Percentiles rank a stretch among this genome's conserved stretches.
phyloP scores from a whole-genome alignment of 768 basidiomycete genomes.

The Vararia minispora region DNA sequence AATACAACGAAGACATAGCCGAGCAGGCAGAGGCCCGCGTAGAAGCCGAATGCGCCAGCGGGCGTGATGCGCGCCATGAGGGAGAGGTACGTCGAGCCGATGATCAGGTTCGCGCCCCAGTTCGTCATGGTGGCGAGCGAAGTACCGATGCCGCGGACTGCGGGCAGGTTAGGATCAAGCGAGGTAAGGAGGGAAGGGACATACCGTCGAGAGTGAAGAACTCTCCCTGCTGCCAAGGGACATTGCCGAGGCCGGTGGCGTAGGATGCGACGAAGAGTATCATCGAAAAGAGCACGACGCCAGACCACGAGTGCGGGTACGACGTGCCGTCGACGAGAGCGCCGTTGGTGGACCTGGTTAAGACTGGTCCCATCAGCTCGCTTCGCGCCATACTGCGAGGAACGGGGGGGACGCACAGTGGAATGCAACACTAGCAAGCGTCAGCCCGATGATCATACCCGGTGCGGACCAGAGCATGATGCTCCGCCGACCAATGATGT shows the following conservation, averaged over 20 bases:
- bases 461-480: constrained; percentile 66
- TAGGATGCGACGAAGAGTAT: constrained; percentile 76
- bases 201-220: constrained; percentile 66
- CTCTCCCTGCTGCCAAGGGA: constrained; percentile 85
- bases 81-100: constrained; percentile 70
- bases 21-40: constrained; percentile 59
- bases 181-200: constrained; percentile 6
- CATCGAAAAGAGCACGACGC: constrained; percentile 68
- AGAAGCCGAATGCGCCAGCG: constrained; percentile 67
- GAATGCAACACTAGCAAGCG: constrained; percentile 54
- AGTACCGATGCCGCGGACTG: constrained; percentile 69
- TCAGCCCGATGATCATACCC: constrained; percentile 59
- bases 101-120: constrained; percentile 69
- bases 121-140: constrained; percentile 67
- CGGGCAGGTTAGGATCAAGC: neutral
- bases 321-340: constrained; percentile 44
- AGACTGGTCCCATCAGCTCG: constrained; percentile 30
- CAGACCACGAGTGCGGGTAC: constrained; percentile 54
- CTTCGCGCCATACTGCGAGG: no score
- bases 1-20: constrained; percentile 58
- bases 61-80: constrained; percentile 68
- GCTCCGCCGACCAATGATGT: constrained; percentile 54
- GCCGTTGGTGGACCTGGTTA: constrained; percentile 52
- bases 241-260: constrained; percentile 67
- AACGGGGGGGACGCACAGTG: constrained; percentile 30